Percentiles rank a stretch among this genome's conserved stretches.
Conservation (phyloP, 768 basidiomycete species). For the Panaeolus cyanescens region DNA sequence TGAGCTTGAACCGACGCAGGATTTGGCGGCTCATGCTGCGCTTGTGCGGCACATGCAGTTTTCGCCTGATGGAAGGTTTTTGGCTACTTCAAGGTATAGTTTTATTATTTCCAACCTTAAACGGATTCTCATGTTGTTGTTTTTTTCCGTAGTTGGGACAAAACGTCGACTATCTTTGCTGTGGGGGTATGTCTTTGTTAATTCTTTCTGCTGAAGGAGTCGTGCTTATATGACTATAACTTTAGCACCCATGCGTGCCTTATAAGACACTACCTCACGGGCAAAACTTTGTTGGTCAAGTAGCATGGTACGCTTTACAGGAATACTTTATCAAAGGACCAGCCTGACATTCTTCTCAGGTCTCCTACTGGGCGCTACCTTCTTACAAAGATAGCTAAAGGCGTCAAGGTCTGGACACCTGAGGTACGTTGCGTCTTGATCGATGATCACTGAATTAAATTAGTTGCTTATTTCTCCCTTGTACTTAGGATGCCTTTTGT, state of each 20-base stretch:
- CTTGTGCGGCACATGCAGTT: conserved; percentile 76
- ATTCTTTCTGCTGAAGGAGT: background rate
- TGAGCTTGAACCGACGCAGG: conserved; percentile 56
- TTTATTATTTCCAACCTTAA: background rate
- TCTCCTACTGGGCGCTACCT: conserved; percentile 64
- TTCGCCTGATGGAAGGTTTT: conserved; percentile 71
- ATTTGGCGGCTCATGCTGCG: conserved; percentile 63
- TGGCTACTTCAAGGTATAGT: conserved; percentile 69
- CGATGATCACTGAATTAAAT: background rate
- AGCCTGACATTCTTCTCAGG: conserved; percentile 34
- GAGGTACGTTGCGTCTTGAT: conserved; percentile 42
- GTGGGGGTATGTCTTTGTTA: conserved; percentile 48
- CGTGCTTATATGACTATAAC: conserved; percentile 6
- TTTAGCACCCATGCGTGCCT: conserved; percentile 57
- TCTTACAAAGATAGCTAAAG: conserved; percentile 64
- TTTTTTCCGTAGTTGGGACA: conserved; percentile 56
- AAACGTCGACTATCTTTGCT: conserved; percentile 67
- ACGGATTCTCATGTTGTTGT: background rate
- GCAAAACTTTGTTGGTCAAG: conserved; percentile 74
- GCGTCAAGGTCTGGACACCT: conserved; percentile 72
- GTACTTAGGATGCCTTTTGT: conserved; percentile 72
- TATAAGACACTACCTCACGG: conserved; percentile 69
- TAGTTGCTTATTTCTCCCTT: conserved; percentile 5
- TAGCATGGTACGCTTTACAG: conserved; percentile 56
- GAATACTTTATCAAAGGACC: background rate